A percentile compares a stretch with the other conserved stretches of the same genome.
These are phyloP conservation scores for Prunus mongolica DNA, from an alignment of 306 rosid species.

Conservation along the genomic window DNA sequence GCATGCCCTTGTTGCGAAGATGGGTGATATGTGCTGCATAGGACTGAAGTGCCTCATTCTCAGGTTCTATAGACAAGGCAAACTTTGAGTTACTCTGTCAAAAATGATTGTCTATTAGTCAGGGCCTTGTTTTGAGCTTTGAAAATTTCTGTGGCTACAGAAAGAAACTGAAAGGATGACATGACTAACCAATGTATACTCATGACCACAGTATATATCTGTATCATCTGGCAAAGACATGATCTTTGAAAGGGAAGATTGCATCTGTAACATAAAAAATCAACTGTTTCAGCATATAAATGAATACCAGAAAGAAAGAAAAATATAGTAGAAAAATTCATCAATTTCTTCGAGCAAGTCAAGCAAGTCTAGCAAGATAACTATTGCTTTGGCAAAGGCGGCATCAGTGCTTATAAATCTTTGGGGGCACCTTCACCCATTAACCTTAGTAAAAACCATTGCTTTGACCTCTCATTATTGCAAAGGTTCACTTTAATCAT, in stretches of 20 bases:
- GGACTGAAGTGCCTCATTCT: conserved; percentile 77
- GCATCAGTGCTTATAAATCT: neutral
- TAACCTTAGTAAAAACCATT: neutral
- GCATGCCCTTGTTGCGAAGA: conserved; percentile 73
- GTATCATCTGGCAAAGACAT: conserved; percentile 73
- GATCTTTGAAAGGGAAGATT: conserved; percentile 70
- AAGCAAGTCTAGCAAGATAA: neutral
- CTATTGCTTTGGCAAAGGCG: neutral
- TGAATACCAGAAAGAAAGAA: neutral
- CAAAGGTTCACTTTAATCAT: neutral
- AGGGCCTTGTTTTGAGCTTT: conserved; percentile 7
- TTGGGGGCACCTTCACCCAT: neutral
- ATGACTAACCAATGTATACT: conserved; percentile 71
- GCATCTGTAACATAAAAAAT: conserved; percentile 59
- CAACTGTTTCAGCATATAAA: conserved; percentile 5
- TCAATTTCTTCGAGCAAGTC: neutral
- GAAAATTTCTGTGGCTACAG: conserved; percentile 11
- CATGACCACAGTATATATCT: conserved; percentile 79
- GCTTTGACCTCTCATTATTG: neutral
- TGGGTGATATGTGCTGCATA: conserved; percentile 67
- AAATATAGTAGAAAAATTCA: neutral
- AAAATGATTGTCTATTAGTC: conserved; percentile 24
- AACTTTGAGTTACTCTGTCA: conserved; percentile 83
- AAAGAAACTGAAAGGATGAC: neutral
- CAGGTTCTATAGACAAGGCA: conserved; percentile 82